These are phyloP conservation scores for Fusarium nanum DNA, from an alignment of 2,329 filamentous ascomycete species.

Conservation along the genomic window DNA sequence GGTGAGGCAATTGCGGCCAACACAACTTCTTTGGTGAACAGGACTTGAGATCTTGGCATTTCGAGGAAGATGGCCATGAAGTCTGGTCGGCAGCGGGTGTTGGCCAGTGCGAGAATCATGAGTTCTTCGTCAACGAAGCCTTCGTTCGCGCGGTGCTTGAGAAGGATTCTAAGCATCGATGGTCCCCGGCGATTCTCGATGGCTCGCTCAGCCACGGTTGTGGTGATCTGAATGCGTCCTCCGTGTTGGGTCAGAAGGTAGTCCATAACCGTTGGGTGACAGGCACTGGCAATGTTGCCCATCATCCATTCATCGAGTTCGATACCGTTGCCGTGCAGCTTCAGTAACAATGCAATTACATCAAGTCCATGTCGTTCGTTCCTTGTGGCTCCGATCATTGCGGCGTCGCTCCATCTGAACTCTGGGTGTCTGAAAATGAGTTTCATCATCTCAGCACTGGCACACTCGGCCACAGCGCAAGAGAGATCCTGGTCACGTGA, in stretches of 20 bases:
- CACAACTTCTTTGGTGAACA: slow-evolving; percentile 27
- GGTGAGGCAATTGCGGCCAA: slow-evolving; percentile 23
- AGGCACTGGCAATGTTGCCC: slow-evolving; percentile 24
- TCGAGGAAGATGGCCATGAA: slow-evolving; percentile 30
- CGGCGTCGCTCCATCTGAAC: slow-evolving; percentile 26
- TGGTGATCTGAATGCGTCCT: slow-evolving; percentile 17
- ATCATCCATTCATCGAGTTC: slow-evolving; percentile 30
- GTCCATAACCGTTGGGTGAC: slow-evolving; percentile 24
- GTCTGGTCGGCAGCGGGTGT: slow-evolving; percentile 22
- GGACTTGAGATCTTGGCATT: slow-evolving; percentile 12
- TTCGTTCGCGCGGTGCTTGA: slow-evolving; percentile 22
- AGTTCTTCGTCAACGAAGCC: slow-evolving; percentile 21
- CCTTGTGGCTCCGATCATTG: slow-evolving; percentile 22
- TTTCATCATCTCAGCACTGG: slow-evolving; percentile 19
- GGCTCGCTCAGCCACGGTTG: slow-evolving; percentile 18
- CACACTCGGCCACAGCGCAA: slow-evolving; percentile 23
- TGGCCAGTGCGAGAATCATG: slow-evolving; percentile 25
- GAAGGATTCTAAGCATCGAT: slow-evolving; percentile 27
- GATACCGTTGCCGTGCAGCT: slow-evolving; percentile 12
- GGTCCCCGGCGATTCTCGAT: slow-evolving; percentile 31
- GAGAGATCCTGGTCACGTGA: slow-evolving; percentile 28
- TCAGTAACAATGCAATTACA: slow-evolving; percentile 12
- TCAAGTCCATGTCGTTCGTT: slow-evolving; percentile 22
- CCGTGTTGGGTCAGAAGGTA: slow-evolving; percentile 23
- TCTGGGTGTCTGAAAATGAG: slow-evolving; percentile 15